phyloP scores from a whole-genome alignment of 139 green algal genomes.

The Haematococcus sp. region DNA sequence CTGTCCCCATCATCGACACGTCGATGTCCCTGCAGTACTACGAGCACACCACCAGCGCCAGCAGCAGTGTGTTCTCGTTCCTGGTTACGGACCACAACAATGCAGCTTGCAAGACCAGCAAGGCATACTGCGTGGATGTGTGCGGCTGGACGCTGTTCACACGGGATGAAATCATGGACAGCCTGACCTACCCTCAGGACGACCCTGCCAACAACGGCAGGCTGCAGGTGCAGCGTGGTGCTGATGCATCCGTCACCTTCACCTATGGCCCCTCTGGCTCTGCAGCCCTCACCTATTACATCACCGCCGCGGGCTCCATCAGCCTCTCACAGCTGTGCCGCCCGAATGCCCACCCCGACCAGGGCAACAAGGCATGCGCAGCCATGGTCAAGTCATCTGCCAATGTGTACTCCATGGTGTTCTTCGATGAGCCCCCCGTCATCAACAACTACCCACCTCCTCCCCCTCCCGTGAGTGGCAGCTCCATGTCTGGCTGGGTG shows the following conservation, averaged over 20 bases:
- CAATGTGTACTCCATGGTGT: slow-evolving; percentile 18
- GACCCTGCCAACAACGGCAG: slow-evolving; percentile 3
- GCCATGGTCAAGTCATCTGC: slow-evolving; percentile 12
- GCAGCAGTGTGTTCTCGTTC: slow-evolving; percentile 22
- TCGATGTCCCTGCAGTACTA: slow-evolving; percentile 35
- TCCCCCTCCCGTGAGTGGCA: too few species aligned
- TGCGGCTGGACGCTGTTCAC: slow-evolving; percentile 32
- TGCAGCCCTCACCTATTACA: slow-evolving; percentile 8
- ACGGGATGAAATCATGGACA: not conserved
- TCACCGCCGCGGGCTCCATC: not conserved
- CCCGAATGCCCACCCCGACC: slow-evolving; percentile 17
- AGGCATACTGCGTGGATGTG: slow-evolving; percentile 27
- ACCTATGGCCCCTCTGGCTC: slow-evolving; percentile 21
- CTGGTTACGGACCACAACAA: slow-evolving; percentile 30
- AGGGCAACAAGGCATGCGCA: slow-evolving; percentile 27
- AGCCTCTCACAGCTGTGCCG: slow-evolving; percentile 20
- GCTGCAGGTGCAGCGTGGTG: not conserved
- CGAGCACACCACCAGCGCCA: slow-evolving; percentile 1
- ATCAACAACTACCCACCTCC: slow-evolving; percentile 1
- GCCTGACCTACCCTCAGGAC: slow-evolving; percentile 15
- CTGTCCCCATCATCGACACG: slow-evolving; percentile 8
- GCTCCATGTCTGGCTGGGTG: too few species aligned
- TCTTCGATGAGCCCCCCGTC: slow-evolving; percentile 23
- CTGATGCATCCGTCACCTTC: slow-evolving; percentile 18
- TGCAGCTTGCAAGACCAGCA: not conserved